Percentiles rank a stretch among this genome's conserved stretches.
phyloP scores from a whole-genome alignment of 257 asterid genomes.

The Euphrasia confusa region DNA sequence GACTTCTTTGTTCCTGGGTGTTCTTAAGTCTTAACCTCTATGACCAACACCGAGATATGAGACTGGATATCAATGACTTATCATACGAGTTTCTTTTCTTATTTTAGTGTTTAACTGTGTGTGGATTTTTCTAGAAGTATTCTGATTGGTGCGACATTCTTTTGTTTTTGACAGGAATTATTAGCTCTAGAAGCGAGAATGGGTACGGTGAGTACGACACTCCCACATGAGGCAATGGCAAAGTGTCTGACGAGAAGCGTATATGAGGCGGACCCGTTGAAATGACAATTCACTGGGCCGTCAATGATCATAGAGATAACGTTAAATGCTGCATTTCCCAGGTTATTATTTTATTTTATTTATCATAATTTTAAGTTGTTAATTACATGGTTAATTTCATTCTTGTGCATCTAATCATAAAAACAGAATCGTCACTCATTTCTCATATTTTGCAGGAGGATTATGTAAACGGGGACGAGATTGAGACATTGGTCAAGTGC shows the following conservation, averaged over 20 bases:
- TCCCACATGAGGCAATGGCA: conserved; percentile 66
- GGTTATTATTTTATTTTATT: conserved; percentile 32
- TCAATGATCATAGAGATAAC: conserved; percentile 42
- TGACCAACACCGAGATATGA: too few species aligned
- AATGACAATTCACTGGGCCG: conserved; percentile 26
- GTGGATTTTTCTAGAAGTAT: not conserved
- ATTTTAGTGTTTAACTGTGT: not conserved
- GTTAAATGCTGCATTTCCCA: conserved; percentile 80
- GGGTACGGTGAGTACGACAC: conserved; percentile 90
- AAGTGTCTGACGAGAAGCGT: conserved; percentile 55
- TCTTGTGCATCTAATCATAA: not conserved
- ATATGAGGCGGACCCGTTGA: conserved; percentile 33
- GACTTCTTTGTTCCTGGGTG: too few species aligned
- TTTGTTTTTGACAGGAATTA: conserved; percentile 61
- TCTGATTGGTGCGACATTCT: not conserved
- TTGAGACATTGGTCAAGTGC: conserved; percentile 61
- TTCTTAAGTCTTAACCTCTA: too few species aligned
- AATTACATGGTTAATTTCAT: too few species aligned
- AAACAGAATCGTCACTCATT: not conserved
- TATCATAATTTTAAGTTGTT: too few species aligned
- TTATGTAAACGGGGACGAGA: conserved; percentile 55
- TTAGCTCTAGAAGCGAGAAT: conserved; percentile 87
- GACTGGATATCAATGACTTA: conserved; percentile 90
- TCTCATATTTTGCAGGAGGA: conserved; percentile 60
- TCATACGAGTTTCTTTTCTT: conserved; percentile 68